Evolutionary conservation across 2,329 filamentous ascomycete genomes (phyloP).

Genomic region (Monilinia aucupariae): DNA sequence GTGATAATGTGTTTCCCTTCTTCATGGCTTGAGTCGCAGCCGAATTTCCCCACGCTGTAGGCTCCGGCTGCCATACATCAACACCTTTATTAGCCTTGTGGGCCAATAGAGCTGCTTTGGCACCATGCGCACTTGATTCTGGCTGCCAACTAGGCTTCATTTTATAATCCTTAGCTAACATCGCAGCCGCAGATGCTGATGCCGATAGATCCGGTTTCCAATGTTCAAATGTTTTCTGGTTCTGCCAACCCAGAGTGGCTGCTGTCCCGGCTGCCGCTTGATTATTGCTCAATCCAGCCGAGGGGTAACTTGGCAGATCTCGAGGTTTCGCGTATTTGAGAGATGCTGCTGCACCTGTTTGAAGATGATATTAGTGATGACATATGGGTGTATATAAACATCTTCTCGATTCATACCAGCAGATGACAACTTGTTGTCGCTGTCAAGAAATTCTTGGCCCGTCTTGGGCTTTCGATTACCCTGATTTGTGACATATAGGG

Average conservation of each 20-base stretch:
- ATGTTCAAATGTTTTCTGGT: slow-evolving; percentile 57
- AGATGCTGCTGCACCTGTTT: slow-evolving; percentile 51
- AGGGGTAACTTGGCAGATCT: slow-evolving; percentile 70
- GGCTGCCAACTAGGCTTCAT: slow-evolving; percentile 53
- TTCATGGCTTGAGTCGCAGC: slow-evolving; percentile 65
- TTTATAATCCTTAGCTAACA: slow-evolving; percentile 55
- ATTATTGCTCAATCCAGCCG: slow-evolving; percentile 52
- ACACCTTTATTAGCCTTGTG: slow-evolving; percentile 47
- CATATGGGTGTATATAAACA: neutral
- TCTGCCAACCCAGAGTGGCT: slow-evolving; percentile 67
- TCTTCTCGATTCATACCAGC: slow-evolving; percentile 42
- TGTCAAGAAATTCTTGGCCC: slow-evolving; percentile 38
- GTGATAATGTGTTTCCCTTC: slow-evolving; percentile 37
- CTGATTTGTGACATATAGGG: slow-evolving; percentile 49
- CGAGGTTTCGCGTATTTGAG: slow-evolving; percentile 67
- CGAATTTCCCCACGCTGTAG: slow-evolving; percentile 50
- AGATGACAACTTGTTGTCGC: slow-evolving; percentile 51
- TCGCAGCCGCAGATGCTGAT: slow-evolving; percentile 54
- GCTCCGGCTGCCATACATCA: slow-evolving; percentile 47
- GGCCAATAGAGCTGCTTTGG: slow-evolving; percentile 70
- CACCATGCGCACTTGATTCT: slow-evolving; percentile 57
- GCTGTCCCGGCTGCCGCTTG: slow-evolving; percentile 65
- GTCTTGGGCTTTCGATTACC: slow-evolving; percentile 14
- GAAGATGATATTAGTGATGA: slow-evolving; percentile 10
- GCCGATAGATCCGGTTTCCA: slow-evolving; percentile 62